These are phyloP conservation scores for Ocimum tenuiflorum DNA, from an alignment of 257 asterid species.

Conservation along the genomic window DNA sequence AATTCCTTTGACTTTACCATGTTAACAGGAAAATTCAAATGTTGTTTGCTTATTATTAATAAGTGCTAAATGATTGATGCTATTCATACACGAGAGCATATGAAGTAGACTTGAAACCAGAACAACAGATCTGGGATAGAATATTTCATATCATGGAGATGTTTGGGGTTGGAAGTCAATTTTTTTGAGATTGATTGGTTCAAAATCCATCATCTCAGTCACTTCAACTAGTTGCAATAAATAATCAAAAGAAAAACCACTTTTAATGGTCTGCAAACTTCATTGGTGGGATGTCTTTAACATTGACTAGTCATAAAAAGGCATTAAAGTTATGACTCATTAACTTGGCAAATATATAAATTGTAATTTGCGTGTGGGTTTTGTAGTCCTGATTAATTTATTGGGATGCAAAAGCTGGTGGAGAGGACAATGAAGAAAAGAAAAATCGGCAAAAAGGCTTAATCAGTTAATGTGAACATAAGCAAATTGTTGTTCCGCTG, in stretches of 20 bases:
- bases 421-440: too few relatives aligned
- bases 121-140: not conserved
- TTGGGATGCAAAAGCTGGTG: conserved; percentile 2
- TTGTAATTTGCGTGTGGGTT: not conserved
- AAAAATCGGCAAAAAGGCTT: not conserved
- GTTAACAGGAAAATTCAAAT: not conserved
- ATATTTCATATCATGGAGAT: not conserved
- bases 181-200: conserved; percentile 4
- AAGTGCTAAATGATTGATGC: not conserved
- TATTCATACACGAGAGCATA: not conserved
- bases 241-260: not conserved
- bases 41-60: not conserved
- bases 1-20: too few relatives aligned
- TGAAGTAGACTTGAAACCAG: not conserved
- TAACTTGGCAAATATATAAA: not conserved
- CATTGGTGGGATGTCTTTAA: conserved; percentile 9
- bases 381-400: too few relatives aligned
- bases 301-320: not conserved
- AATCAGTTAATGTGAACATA: not conserved
- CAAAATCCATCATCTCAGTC: not conserved
- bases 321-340: not conserved
- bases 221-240: conserved; percentile 3
- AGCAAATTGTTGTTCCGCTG: not conserved
- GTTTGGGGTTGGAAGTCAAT: not conserved
- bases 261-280: conserved; percentile 3